Evolutionary conservation across 176 grass and related monocot species (phyloP), one percentile per base, ranked within the genome.

Genomic region (Eremochloa ophiuroides): DNA sequence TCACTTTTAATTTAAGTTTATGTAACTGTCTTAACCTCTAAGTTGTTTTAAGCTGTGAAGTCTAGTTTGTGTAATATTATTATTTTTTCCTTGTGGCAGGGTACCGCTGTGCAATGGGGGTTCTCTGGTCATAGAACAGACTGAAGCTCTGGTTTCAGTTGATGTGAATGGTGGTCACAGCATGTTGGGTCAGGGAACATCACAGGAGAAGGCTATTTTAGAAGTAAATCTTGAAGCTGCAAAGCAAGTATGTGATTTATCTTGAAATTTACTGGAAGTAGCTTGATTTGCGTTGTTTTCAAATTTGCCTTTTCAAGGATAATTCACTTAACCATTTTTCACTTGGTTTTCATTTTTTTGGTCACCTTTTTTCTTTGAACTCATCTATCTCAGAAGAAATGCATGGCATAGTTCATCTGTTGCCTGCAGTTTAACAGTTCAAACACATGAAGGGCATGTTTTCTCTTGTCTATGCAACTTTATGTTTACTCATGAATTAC

Each of bases 111-210:
- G 74, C 3, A 93, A 94, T 84, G 95, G 95, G 20, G 92, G 95
- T 83, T 98, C 90, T 51, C 82, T 94, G 79, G 90, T 98, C 80
- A 98, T 98, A 87, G 95, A 98, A 87, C 90, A 93, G 82, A 98
- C 95, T 66, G 95, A 98, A 77, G 95, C 95, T 65, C 86, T 98
- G 38, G 92, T 98, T 80, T 98, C 95, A 76, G 73, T 98, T 71
- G 95, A 98, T 91, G 95, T 98, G 34, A 98, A 98, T 98, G 88
- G 87, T 40, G 95, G 95, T 47, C 87, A 94, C 38, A 89, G 88
- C 83, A 88, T 93, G 81, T 82, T 94, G 85, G 92, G 86, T 67
- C 90, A 94, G 75, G 95, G 86, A 64, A 93, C 81, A 17, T 94
- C 95, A 27, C 85, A 86, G 84, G 95, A 98, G 74, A 94, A 87